Base-by-base conservation (phyloP, 495 filamentous ascomycete species). In the Cenococcum geophilum region DNA sequence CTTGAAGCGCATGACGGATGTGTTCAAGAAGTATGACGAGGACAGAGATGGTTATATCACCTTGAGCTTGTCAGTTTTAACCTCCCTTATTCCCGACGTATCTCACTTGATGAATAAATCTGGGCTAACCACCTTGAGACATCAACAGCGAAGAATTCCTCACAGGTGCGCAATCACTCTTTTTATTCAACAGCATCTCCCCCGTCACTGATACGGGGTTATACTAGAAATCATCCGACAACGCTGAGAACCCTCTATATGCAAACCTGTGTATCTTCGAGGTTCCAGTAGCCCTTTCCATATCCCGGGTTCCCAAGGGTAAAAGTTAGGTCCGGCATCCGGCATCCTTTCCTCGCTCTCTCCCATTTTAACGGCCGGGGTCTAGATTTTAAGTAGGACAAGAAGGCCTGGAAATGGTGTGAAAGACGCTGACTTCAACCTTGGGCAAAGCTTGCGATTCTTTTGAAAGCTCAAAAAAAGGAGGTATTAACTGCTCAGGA, bases 11-110 rank as follows among this genome's bases (percentile, higher is more conserved):
- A 97, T 98, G 92, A 98, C 93, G 63, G 93, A 98, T 73, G 92
- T 97, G 20, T 98, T 98, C 73, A 98, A 98, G 84, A 90, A 88
- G 71, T 98, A 97, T 75, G 93, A 98, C 64, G 89, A 95, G 61
- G 93, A 98, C 75, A 83, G 93, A 34, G 93, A 97, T 76, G 93
- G 93, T 35, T 78, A 74, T 65, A 76, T 77, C 57, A 76, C 74
- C 27, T 55, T 77, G 63, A 73, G 68, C 58, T 76, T 75, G 71
- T 76, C 62, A 68, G 74, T 76, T 23, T 56, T n/a, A 14, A 11
- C 40, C 2, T 34, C 18, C 37, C 18, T 12, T 12, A 37, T 56
- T 16, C 18, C 34, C 1, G 10, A 45, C 11, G 6, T 20, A 21
- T 11, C 14, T 25, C 32, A 22, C 21, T 47, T 55, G 22, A 48